phyloP scores from a whole-genome alignment of 768 basidiomycete genomes.

The Phanerochaete sordida region DNA sequence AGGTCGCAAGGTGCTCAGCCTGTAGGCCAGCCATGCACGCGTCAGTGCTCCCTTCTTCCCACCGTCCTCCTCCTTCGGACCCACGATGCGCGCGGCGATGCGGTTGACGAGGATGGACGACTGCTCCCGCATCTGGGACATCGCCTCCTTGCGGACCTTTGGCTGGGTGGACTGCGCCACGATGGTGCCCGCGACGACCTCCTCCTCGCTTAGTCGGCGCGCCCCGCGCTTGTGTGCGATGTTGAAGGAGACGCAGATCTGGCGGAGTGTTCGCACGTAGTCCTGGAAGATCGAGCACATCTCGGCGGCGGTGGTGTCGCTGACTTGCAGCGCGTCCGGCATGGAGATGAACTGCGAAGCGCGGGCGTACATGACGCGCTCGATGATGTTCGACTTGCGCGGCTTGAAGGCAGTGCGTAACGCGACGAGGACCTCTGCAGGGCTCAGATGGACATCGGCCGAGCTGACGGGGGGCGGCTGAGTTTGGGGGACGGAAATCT shows the following conservation, averaged over 20 bases:
- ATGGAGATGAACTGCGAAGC: constrained; percentile 11
- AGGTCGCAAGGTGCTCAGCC: constrained; percentile 31
- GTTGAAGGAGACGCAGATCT: constrained; percentile 43
- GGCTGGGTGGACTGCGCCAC: constrained; percentile 54
- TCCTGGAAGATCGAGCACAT: constrained; percentile 17
- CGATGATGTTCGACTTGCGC: background rate
- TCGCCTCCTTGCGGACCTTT: constrained; percentile 43
- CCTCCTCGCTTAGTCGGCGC: constrained; percentile 52
- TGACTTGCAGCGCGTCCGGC: constrained; percentile 8
- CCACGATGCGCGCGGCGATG: constrained; percentile 32
- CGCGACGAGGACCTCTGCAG: background rate
- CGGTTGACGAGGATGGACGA: constrained; percentile 42
- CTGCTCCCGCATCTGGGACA: constrained; percentile 47
- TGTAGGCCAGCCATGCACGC: constrained; percentile 52
- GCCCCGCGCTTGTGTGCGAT: constrained; percentile 37
- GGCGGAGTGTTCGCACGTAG: constrained; percentile 44
- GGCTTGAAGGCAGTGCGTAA: background rate
- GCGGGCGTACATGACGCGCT: constrained; percentile 7
- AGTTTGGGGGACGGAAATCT: constrained; percentile 34
- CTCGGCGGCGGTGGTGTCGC: background rate
- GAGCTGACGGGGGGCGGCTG: background rate
- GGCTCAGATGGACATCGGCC: constrained; percentile 8
- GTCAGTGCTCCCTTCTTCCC: constrained; percentile 32
- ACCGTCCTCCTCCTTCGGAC: constrained; percentile 36
- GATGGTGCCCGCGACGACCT: constrained; percentile 60